phyloP scores from a whole-genome alignment of 148 eudicot species.

The Suaeda aralocaspica region DNA sequence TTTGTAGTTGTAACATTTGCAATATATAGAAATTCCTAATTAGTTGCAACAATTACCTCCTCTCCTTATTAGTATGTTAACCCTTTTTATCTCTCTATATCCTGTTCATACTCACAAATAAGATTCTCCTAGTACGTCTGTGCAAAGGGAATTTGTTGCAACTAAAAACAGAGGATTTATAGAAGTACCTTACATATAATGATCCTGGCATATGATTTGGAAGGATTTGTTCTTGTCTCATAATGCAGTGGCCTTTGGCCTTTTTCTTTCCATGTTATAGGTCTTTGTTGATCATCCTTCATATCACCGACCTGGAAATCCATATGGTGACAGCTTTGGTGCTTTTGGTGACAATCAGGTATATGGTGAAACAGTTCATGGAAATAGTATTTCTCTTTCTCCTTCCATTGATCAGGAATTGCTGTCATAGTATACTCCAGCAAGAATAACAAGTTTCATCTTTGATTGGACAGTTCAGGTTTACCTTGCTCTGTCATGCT shows the following conservation, averaged over 20 bases:
- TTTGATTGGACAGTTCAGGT: conserved; percentile 70
- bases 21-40: no score
- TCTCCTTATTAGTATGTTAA: no score
- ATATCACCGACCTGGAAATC: conserved; percentile 94
- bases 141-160: no score
- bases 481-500: conserved; percentile 91
- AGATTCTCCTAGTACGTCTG: no score
- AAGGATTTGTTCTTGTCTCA: not conserved
- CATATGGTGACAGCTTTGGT: conserved; percentile 83
- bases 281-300: conserved; percentile 95
- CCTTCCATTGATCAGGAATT: not conserved
- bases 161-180: no score
- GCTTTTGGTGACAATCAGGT: conserved; percentile 99
- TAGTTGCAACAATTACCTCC: no score
- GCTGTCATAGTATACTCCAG: not conserved
- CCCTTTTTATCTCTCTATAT: no score
- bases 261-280: conserved; percentile 33
- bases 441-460: conserved; percentile 20
- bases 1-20: no score
- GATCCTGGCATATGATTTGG: not conserved
- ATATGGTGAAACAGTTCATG: not conserved
- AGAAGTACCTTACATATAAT: not conserved
- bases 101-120: no score
- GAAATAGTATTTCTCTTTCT: not conserved
- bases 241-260: not conserved